Percentiles rank a stretch among this genome's conserved stretches.
These are phyloP conservation scores for Lentinula guzmanii DNA, from an alignment of 768 basidiomycete species.

Conservation along the genomic window DNA sequence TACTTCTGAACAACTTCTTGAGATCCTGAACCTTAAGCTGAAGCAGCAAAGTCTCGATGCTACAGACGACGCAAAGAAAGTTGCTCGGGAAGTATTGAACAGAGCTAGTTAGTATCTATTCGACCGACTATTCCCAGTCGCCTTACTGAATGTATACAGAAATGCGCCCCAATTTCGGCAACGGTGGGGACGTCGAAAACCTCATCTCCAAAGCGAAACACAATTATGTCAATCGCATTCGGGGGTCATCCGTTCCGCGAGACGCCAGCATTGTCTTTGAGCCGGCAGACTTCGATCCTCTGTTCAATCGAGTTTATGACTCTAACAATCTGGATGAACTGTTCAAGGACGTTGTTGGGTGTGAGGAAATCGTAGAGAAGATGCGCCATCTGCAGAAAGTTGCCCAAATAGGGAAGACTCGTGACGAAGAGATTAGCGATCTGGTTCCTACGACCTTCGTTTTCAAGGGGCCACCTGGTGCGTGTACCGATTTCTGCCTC, in stretches of 20 bases:
- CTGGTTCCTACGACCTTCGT: conserved; percentile 62
- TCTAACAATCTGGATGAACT: conserved; percentile 44
- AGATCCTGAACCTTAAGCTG: conserved; percentile 52
- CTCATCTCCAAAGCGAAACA: conserved; percentile 44
- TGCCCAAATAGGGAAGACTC: conserved; percentile 33
- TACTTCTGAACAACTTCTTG: conserved; percentile 40
- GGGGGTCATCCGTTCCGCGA: conserved; percentile 15
- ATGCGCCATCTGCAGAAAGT: conserved; percentile 49
- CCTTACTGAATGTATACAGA: conserved; percentile 15
- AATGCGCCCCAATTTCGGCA: conserved; percentile 56
- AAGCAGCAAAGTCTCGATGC: conserved; percentile 51
- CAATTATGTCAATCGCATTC: conserved; percentile 35
- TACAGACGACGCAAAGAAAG: conserved; percentile 48
- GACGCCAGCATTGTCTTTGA: conserved; percentile 42
- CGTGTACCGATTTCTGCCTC: conserved; percentile 8
- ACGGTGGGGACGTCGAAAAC: conserved; percentile 62
- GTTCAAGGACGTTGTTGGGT: conserved; percentile 60
- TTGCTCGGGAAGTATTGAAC: conserved; percentile 44
- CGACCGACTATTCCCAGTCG: too few relatives aligned
- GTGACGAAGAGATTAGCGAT: conserved; percentile 37
- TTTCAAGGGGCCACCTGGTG: conserved; percentile 71
- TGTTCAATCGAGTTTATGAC: conserved; percentile 49
- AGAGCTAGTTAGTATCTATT: conserved; percentile 23
- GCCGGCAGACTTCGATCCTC: conserved; percentile 58
- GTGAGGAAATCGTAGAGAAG: conserved; percentile 44